Conservation (phyloP, 2,329 filamentous ascomycete species). For the Alternaria alternata region DNA sequence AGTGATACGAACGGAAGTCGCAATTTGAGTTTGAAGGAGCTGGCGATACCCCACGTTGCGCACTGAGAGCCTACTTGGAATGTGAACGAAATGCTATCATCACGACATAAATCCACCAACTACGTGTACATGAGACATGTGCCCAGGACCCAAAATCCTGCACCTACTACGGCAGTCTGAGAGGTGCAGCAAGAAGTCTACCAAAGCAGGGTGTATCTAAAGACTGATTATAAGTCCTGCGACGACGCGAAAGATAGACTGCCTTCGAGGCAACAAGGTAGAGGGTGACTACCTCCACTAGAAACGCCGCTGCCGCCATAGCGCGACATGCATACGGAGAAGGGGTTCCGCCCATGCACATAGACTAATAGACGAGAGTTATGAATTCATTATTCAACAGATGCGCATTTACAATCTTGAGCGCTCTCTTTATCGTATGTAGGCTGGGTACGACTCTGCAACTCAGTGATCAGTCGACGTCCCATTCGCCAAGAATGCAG, state of each 20-base stretch:
- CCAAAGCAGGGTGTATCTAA: neutral
- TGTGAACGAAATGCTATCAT: neutral
- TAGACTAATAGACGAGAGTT: neutral
- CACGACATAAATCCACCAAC: neutral
- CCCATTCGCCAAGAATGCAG: neutral
- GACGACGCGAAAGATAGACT: neutral
- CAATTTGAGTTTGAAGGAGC: slow-evolving; percentile 23
- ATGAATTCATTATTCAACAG: neutral
- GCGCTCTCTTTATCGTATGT: neutral
- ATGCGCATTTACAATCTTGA: neutral
- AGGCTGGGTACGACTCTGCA: neutral
- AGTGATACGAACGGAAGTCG: slow-evolving; percentile 15
- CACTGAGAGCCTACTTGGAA: slow-evolving; percentile 2
- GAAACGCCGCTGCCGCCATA: neutral
- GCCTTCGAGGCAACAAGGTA: neutral
- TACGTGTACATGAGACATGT: neutral
- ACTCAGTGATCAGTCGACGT: neutral
- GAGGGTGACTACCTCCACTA: neutral
- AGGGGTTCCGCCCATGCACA: neutral
- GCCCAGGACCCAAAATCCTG: neutral
- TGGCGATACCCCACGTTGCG: slow-evolving; percentile 7
- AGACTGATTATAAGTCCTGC: neutral
- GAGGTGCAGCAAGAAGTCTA: neutral
- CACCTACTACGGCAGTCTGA: neutral
- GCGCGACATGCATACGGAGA: neutral